These are phyloP conservation scores for Aspergillus sp. DNA, from an alignment of 2,329 filamentous ascomycete species.

Conservation along the genomic window DNA sequence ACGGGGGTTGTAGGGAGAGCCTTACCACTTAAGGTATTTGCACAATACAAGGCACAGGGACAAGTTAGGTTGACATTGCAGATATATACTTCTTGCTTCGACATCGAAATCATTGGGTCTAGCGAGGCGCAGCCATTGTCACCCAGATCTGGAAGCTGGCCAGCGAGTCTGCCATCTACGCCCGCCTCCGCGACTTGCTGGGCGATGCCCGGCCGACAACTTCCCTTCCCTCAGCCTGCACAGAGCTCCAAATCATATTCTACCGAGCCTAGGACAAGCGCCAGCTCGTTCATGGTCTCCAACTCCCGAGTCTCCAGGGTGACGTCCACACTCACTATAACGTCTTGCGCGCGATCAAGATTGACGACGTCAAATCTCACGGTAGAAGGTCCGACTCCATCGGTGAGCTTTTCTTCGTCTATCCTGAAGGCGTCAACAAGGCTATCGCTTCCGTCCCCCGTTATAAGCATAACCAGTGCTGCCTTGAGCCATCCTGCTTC, in stretches of 20 bases:
- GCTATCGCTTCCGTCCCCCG: not conserved
- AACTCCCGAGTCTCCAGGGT: not conserved
- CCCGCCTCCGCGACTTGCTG: not conserved
- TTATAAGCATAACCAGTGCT: not conserved
- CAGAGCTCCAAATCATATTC: not conserved
- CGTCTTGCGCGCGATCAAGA: not conserved
- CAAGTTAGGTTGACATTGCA: not conserved
- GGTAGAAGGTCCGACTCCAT: not conserved
- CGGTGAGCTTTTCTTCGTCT: not conserved
- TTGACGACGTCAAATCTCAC: not conserved
- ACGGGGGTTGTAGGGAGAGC: not conserved
- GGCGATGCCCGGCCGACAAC: not conserved
- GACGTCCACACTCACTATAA: not conserved
- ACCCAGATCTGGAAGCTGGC: not conserved
- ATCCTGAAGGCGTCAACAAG: not conserved
- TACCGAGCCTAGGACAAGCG: not conserved
- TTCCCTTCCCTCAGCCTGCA: not conserved
- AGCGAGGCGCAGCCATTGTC: not conserved
- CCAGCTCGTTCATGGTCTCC: not conserved
- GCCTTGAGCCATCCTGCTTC: not conserved
- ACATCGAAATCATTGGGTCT: not conserved
- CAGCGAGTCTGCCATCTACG: not conserved
- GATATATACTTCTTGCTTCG: constrained; percentile 1
- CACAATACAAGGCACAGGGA: not conserved
- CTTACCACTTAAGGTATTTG: not conserved